A percentile compares a stretch with the other conserved stretches of the same genome.
Conservation (phyloP, 495 filamentous ascomycete genomes). For the Penicillium cinerascens region DNA sequence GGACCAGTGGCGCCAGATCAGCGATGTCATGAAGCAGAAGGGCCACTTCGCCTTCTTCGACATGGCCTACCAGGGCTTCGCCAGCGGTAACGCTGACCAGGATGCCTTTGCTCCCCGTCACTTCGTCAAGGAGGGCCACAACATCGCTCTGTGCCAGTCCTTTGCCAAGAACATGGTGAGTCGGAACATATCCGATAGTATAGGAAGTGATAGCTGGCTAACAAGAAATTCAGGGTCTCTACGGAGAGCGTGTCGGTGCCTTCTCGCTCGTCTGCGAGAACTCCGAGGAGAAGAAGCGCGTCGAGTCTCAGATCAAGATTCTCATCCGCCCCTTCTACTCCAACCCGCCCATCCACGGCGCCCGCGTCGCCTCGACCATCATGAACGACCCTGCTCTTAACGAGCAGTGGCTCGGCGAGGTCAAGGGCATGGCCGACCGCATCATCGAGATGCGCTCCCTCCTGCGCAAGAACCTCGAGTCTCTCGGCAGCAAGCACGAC, state of each 20-base stretch:
- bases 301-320: constrained; percentile 98
- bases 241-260: constrained; percentile 95
- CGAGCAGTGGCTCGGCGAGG: constrained; percentile 91
- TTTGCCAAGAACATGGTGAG: constrained; percentile 99
- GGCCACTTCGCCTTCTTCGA: constrained; percentile 97
- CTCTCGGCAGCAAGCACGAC: constrained; percentile 89
- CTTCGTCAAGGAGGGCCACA: constrained; percentile 90
- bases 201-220: background rate
- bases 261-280: constrained; percentile 88
- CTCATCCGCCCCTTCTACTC: constrained; percentile 96
- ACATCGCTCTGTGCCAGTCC: constrained; percentile 83
- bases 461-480: constrained; percentile 89
- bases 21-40: constrained; percentile 81
- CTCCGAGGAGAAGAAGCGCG: constrained; percentile 88
- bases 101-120: constrained; percentile 91
- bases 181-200: background rate
- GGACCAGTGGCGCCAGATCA: constrained; percentile 91
- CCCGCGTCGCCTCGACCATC: constrained; percentile 89
- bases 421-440: constrained; percentile 98
- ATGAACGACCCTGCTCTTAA: constrained; percentile 84
- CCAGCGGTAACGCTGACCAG: constrained; percentile 82
- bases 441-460: constrained; percentile 97
- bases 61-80: constrained; percentile 99
- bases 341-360: constrained; percentile 94
- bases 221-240: constrained; percentile 64